Base-by-base conservation (phyloP, 257 asterid genomes). In the Hygrophila difformis region DNA sequence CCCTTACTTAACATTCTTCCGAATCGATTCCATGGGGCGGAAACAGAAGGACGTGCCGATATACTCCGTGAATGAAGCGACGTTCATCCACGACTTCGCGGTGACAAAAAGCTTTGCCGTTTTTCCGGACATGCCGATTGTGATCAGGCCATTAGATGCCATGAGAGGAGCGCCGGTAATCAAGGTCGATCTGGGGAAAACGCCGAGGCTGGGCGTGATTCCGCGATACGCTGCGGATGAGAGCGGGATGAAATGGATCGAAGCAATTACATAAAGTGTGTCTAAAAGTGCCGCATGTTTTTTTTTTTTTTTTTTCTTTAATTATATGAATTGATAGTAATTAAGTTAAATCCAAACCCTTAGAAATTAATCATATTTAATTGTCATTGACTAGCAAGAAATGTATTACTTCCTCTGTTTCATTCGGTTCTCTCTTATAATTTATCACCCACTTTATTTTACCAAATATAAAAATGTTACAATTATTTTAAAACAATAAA, bases 71-170 rank as follows among this genome's bases (percentile, higher is more conserved):
- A 58, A 50, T 1, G 18, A 59, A 0, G 74, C 79, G 0, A 46
- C 80, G 0, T 57, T 67, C 8, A 34, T 65, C 1, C 91, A 79
- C 39, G 91, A 79, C 8, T 79, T 79, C 16, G 82, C 78, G n/a
- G 64, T 79, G 20, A 70, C 86, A 0, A 44, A 76, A 3, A 73
- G 51, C 5, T 70, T 54, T 20, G 80, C 79, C 0, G 40, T 79
- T 0, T 76, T 76, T 22, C 56, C 74, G 0, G 82, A 70, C n/a
- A 51, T 42, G n/a, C 84, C 66, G 45, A 59, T 69, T 0, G 67
- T 62, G 17, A 64, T 75, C 45, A 57, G 63, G 40, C 68, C 68
- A 1, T 9, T 63, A 22, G 67, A 57, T 12, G 44, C 70, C 11
- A 15, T 68, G 29, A 19, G 54, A 5, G 79, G 87, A 6, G 51